Base-by-base conservation (phyloP, 139 green algal species). In the Coccomyxa sp. region DNA sequence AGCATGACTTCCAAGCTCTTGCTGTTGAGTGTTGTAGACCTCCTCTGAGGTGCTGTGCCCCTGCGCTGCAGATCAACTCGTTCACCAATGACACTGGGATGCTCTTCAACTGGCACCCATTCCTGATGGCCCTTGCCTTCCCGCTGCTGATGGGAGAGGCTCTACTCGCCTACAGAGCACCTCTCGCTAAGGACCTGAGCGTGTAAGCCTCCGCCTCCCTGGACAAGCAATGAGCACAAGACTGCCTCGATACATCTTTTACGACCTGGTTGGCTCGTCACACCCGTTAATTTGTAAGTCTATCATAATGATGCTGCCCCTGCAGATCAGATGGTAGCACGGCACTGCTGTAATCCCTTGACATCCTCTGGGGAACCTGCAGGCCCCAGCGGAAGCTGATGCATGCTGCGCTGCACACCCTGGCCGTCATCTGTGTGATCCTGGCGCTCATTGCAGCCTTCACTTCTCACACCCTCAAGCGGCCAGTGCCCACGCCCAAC, bases 101-200 rank as follows among this genome's bases (percentile, higher is more conserved):
- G 0, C 39, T 95, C 1, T 95, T 95, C 81, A 95, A 95, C 73
- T 95, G 91, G 90, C 91, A 95, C 73, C 91, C 91, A 0, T 39
- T 95, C 8, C 76, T 79, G 31, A 93, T 95, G 85, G 86, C 83
- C 0, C 70, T 94, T 31, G 91, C 85, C 0, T 94, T 95, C 70
- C 83, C 75, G 0, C 80, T 95, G 16, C 82, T 93, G 68, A 95
- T 94, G 89, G 80, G 80, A 0, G 91, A 95, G 78, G 90, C 89
- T 0, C 50, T 95, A 12, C 71, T 95, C 22, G 75, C 88, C 0
- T 95, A 95, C 78, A 70, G 79, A 8, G 73, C 84, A 1, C 89
- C 89, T 14, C 37, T 89, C 31, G 37, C 81, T 9, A 18, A 35
- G 0, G 36, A 39, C 0, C 24, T 82, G 0, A 74, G 78, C 37